Base-by-base conservation (phyloP, 2,329 filamentous ascomycete genomes). In the Sporothrix schenckii region DNA sequence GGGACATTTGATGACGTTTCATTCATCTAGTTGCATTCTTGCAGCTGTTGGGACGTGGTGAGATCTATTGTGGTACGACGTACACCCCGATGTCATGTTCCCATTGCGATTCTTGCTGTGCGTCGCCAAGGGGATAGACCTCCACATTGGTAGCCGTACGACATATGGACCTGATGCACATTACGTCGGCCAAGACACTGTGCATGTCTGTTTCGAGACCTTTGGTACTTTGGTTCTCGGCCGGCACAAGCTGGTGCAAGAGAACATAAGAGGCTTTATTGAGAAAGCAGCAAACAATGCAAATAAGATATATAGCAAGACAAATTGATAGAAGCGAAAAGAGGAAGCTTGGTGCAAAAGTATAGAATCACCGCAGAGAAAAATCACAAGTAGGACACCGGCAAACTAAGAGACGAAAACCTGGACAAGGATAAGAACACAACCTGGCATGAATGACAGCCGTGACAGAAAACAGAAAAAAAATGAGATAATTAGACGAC, bases 261-360 rank as follows among this genome's bases (percentile, higher is more conserved):
- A 44, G 34, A 41, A 41, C 3, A 13, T 5, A 30, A 65, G 34
- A n/a, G 61, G 39, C 58, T 47, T 44, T 61, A 61, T 47, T 61
- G 39, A 34, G 9, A 30, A 4, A 19, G 41, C 52, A 69, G 49
- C 14, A 58, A 19, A 66, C 30, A 56, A 53, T 56, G 41, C 19
- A 44, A 56, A 66, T 44, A 69, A 66, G 24, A 67, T 61, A 69
- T 56, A 56, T 66, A 66, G 21, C 63, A 66, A 66, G 47, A 66
- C 63, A 66, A 66, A 34, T 66, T 66, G 63, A 19, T 39, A 52
- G 63, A 66, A 50, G 61, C 27, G 61, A 65, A 69, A 53, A 39
- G 24, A 21, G 7, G 7, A 54, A 9, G 0, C 34, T 34, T 34
- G 34, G 34, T 34, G 30, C 3, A 39, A 9, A 56, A 4, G 44